Conservation (phyloP, 2,329 filamentous ascomycete genomes). For the Apiospora arundinis region DNA sequence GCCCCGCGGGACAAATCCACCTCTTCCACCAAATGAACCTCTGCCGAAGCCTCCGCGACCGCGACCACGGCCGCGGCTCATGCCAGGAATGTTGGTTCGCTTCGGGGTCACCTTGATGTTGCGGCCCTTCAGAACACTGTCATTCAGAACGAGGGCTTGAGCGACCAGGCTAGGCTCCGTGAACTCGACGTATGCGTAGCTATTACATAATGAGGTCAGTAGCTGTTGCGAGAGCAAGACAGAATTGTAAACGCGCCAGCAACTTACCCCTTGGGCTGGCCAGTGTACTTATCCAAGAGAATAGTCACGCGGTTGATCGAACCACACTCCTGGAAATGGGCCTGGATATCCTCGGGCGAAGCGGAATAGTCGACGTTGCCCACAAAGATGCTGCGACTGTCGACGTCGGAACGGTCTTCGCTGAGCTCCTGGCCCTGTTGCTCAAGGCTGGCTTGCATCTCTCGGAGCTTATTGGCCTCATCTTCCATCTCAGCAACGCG, state of each 20-base stretch:
- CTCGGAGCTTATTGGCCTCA: conserved; percentile 82
- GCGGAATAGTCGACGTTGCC: conserved; percentile 98
- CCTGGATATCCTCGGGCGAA: conserved; percentile 96
- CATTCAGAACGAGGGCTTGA: conserved; percentile 92
- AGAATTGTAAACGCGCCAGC: neutral
- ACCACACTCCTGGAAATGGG: conserved; percentile 96
- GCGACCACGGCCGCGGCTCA: conserved; percentile 78
- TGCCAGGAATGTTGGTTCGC: conserved; percentile 94
- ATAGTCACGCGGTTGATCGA: conserved; percentile 99
- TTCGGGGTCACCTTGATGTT: conserved; percentile 96
- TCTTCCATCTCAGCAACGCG: conserved; percentile 90
- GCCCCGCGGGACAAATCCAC: conserved; percentile 55
- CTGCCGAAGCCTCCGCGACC: conserved; percentile 49
- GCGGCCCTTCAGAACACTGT: conserved; percentile 92
- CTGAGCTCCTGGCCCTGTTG: conserved; percentile 78
- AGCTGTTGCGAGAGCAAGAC: neutral
- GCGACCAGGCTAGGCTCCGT: conserved; percentile 91
- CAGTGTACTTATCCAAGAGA: conserved; percentile 95
- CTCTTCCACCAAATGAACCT: conserved; percentile 59
- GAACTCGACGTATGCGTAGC: conserved; percentile 99
- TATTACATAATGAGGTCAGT: conserved; percentile 44
- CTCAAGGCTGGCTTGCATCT: conserved; percentile 87
- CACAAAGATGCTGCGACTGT: conserved; percentile 95
- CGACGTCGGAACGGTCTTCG: conserved; percentile 95
- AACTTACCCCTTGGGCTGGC: conserved; percentile 97